These are phyloP conservation scores for Emiliania huxleyi DNA, from an alignment of 78 protist genomes.

Conservation along the genomic window DNA sequence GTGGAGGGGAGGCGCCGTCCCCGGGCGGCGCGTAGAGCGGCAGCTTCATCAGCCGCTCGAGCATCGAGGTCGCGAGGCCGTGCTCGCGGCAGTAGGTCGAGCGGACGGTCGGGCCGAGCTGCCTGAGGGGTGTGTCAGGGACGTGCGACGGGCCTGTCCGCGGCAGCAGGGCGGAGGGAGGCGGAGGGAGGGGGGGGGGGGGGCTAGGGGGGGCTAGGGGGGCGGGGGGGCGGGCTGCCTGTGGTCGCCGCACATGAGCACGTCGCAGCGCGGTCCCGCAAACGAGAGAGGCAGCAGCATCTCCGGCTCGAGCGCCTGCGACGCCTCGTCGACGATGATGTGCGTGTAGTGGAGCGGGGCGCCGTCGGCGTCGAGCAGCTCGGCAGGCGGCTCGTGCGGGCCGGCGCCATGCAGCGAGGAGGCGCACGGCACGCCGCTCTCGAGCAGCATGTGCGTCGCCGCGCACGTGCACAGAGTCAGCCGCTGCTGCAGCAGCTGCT, in stretches of 20 bases:
- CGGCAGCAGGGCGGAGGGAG: too few species aligned
- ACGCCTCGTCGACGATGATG: conserved; percentile 6
- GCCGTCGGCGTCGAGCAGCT: not conserved
- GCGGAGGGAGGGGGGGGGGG: too few species aligned
- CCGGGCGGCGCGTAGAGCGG: not conserved
- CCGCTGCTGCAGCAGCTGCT: not conserved
- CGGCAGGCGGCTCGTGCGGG: not conserved
- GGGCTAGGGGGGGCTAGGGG: too few species aligned
- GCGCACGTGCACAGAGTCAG: conserved; percentile 36
- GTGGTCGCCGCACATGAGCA: conserved; percentile 44
- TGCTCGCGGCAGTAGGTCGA: not conserved
- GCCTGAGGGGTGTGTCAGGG: too few species aligned
- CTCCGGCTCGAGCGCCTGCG: conserved; percentile 41
- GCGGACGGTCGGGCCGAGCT: conserved; percentile 46
- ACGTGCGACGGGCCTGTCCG: too few species aligned
- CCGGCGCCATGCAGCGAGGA: not conserved
- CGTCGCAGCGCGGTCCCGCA: not conserved
- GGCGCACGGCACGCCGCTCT: not conserved
- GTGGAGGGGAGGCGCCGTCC: too few species aligned
- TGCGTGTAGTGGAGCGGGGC: not conserved
- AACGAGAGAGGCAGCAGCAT: not conserved
- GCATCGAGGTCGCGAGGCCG: conserved; percentile 30
- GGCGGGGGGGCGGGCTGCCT: conserved; percentile 38
- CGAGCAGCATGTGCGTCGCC: not conserved
- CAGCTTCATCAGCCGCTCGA: conserved; percentile 27